Evolutionary conservation across 352 stramenopile species (phyloP).

Genomic region (Phytophthora sp.): DNA sequence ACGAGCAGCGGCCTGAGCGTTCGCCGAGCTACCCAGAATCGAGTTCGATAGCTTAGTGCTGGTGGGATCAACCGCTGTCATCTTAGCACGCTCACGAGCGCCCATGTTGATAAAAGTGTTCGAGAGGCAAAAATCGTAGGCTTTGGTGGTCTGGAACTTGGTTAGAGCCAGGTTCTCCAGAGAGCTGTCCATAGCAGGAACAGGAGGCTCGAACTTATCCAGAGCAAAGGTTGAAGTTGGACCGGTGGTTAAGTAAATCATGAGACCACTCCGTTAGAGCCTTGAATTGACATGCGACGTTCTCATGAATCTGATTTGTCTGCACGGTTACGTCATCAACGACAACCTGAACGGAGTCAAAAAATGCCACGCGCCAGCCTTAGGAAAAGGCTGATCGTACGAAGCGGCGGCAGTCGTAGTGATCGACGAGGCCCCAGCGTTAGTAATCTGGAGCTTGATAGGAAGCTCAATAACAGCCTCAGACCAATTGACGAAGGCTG

Average conservation of each 20-base stretch:
- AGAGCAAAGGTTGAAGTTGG: neutral
- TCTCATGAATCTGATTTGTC: conserved; percentile 8
- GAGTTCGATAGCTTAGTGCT: neutral
- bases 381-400: neutral
- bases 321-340: conserved; percentile 2
- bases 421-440: neutral
- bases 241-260: neutral
- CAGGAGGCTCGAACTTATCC: neutral
- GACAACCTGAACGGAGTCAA: conserved; percentile 5
- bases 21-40: neutral
- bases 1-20: neutral
- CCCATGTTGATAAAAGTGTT: neutral
- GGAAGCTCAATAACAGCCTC: conserved; percentile 13
- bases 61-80: neutral
- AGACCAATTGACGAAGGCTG: conserved; percentile 9
- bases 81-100: neutral
- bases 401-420: neutral
- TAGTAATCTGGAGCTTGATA: conserved; percentile 10
- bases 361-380: conserved; percentile 9
- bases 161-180: neutral
- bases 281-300: conserved; percentile 6
- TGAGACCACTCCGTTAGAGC: neutral
- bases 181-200: neutral
- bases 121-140: neutral
- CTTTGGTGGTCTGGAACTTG: neutral